phyloP scores from a whole-genome alignment of 139 green algal species.

The Chlorella ohadii region DNA sequence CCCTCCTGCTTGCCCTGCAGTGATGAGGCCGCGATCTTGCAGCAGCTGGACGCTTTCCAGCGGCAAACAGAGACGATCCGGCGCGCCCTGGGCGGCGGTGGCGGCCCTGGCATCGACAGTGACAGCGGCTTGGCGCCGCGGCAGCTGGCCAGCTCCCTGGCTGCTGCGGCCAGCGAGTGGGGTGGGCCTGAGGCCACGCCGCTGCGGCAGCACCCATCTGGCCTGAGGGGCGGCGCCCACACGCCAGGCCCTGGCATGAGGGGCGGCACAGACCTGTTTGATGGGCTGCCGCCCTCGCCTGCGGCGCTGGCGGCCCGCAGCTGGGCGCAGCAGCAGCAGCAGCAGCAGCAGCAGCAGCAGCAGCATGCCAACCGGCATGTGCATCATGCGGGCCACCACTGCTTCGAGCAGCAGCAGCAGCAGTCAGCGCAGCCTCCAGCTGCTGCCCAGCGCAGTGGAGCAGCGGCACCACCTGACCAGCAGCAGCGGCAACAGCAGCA shows the following conservation, averaged over 20 bases:
- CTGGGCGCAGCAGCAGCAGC: no score
- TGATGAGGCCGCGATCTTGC: constrained; percentile 16
- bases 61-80: constrained; percentile 21
- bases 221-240: constrained; percentile 14
- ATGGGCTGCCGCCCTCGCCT: constrained; percentile 11
- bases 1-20: background rate
- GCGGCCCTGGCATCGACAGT: background rate
- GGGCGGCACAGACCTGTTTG: constrained; percentile 42
- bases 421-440: background rate
- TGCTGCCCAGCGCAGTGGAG: background rate
- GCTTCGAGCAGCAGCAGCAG: constrained; percentile 1
- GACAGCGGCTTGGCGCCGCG: no score
- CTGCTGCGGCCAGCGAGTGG: background rate
- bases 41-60: constrained; percentile 32
- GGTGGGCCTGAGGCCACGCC: background rate
- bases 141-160: background rate
- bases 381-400: background rate
- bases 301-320: background rate
- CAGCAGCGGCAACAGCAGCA: constrained; percentile 20
- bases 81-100: background rate
- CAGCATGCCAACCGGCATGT: constrained; percentile 2
- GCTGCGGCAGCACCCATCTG: background rate
- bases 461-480: constrained; percentile 13
- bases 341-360: background rate
- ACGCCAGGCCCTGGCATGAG: background rate